These are phyloP conservation scores for Phytopythium litorale DNA, from an alignment of 352 stramenopile species.

Conservation along the genomic window DNA sequence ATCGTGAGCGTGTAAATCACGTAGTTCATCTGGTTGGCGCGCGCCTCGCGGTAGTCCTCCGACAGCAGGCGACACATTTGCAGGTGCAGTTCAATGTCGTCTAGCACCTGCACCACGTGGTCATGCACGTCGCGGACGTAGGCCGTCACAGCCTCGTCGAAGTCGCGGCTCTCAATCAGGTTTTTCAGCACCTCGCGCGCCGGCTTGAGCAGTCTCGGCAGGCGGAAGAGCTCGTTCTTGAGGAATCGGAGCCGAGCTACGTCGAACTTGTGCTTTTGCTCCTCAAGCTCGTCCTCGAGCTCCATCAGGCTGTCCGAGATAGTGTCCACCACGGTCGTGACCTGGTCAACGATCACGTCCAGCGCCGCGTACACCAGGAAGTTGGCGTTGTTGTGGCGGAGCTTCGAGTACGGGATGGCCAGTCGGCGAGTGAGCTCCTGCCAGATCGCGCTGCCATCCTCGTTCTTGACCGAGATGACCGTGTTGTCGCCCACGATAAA, in stretches of 20 bases:
- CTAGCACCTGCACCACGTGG: conserved; percentile 73
- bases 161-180: conserved; percentile 79
- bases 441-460: conserved; percentile 64
- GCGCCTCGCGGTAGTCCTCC: conserved; percentile 80
- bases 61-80: conserved; percentile 78
- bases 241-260: conserved; percentile 57
- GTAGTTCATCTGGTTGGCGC: conserved; percentile 86
- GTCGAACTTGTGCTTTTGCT: conserved; percentile 69
- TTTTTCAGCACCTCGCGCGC: conserved; percentile 82
- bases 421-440: conserved; percentile 65
- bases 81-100: conserved; percentile 79
- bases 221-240: conserved; percentile 78
- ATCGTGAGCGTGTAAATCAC: conserved; percentile 90
- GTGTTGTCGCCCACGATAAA: conserved; percentile 81
- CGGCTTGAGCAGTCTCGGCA: conserved; percentile 75
- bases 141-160: conserved; percentile 69
- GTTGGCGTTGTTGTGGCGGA: conserved; percentile 85
- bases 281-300: conserved; percentile 68
- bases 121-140: conserved; percentile 87
- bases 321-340: conserved; percentile 70
- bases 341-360: conserved; percentile 84
- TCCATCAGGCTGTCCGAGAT: conserved; percentile 79
- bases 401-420: conserved; percentile 83
- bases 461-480: conserved; percentile 84
- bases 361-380: conserved; percentile 86